Base-by-base conservation (phyloP, 2,329 filamentous ascomycete genomes). In the Fusarium bactridioides region DNA sequence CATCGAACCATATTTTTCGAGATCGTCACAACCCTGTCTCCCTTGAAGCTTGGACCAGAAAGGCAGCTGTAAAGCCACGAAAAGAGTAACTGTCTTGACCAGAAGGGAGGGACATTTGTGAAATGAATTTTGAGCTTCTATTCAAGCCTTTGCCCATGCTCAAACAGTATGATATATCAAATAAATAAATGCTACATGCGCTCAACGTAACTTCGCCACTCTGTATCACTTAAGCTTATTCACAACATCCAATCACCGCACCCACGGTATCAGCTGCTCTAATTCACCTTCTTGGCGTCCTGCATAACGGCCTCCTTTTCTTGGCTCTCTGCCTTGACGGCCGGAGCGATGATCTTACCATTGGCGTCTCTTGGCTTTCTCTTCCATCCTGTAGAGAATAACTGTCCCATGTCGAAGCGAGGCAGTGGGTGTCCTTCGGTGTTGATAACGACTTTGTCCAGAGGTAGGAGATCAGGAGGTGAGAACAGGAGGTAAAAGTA, bases 401-500 rank as follows among this genome's bases (percentile, higher is more conserved):
- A 82, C 74, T 88, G 89, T 4, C 90, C 91, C 81, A 96, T 90
- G 78, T 96, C 91, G 79, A 99, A 99, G 43, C 92, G 87, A 12
- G 96, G 96, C 67, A 99, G 87, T 3, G 93, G 90, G 82, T 99
- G 96, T 3, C 94, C 96, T 84, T 99, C 96, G 3, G 96, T 99
- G 81, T 99, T 99, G 79, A 98, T 91, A 43, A 99, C 94, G 31
- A 97, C 87, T 77, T 95, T 89, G 76, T 96, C 93, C 37, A 99
- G 86, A 5, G 95, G 94, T 45, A 98, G 85, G 41, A 98, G 82
- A 68, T 97, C 93, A 72, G 92, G 86, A 8, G 93, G 91, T 5
- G 94, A 95, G 83, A 99, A 99, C 38, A 99, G 87, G 44, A 99
- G 89, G 81, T 97, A 99, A 80, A 99, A 93, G 81, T 99, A 99